These are phyloP conservation scores for Solanum bulbocastanum DNA, from an alignment of 257 asterid genomes.

Conservation along the genomic window DNA sequence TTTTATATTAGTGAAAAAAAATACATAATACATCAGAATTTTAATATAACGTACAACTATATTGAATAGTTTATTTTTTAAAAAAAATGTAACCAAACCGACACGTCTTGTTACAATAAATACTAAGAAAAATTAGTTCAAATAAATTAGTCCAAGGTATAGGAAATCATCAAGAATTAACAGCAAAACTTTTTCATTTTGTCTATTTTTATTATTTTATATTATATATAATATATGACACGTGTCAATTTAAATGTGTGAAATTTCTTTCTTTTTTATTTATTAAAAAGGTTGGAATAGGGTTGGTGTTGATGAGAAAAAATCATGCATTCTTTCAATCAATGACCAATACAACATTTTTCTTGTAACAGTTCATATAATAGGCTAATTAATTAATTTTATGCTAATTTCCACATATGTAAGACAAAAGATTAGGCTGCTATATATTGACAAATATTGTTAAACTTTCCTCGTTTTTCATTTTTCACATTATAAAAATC, in stretches of 20 bases:
- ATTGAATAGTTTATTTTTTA: not conserved
- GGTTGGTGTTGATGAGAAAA: not conserved
- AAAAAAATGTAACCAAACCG: not conserved
- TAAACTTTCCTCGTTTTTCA: not conserved
- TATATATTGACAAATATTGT: not conserved
- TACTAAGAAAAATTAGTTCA: not conserved
- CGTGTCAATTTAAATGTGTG: not conserved
- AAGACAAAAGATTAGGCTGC: not conserved
- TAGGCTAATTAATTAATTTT: not conserved
- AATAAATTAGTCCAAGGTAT: not conserved
- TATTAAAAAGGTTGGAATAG: too few species aligned
- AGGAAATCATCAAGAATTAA: not conserved
- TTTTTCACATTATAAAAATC: not conserved
- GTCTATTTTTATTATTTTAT: not conserved
- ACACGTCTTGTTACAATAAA: not conserved
- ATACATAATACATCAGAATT: not conserved
- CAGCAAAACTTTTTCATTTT: not conserved
- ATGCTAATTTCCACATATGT: not conserved
- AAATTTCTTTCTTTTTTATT: not conserved
- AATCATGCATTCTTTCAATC: not conserved
- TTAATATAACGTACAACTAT: not conserved
- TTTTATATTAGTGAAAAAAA: not conserved
- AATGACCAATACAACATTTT: not conserved
- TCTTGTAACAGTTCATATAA: not conserved
- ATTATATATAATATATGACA: not conserved